Conservation (phyloP, 345 rosid genomes). For the Salix arbutifolia region DNA sequence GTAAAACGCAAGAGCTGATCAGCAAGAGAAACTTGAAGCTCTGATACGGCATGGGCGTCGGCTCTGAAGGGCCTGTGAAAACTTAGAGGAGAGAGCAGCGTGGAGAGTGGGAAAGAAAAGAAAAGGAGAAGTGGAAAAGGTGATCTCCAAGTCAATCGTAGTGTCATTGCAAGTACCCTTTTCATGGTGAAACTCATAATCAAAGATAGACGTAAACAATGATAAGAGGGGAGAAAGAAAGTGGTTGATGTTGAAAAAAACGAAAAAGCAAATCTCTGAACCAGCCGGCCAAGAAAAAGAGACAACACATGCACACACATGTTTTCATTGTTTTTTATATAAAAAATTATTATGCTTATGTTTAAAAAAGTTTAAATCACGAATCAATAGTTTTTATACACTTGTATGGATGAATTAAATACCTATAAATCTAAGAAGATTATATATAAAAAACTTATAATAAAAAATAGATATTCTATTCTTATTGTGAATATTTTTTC, state of each 20-base stretch:
- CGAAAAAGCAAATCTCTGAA: neutral
- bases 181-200: slow-evolving; percentile 33
- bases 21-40: no score
- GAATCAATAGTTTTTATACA: no score
- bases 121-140: slow-evolving; percentile 1
- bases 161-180: slow-evolving; percentile 39
- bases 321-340: no score
- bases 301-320: neutral
- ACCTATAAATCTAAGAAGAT: no score
- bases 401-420: no score
- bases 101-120: neutral
- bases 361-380: no score
- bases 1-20: neutral
- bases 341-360: no score
- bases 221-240: slow-evolving; percentile 29
- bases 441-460: no score
- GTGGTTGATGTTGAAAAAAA: slow-evolving; percentile 12
- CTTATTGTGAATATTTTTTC: no score
- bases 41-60: no score
- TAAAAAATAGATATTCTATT: no score
- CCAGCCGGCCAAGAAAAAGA: neutral
- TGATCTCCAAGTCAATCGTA: slow-evolving; percentile 27
- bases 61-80: neutral
- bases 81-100: neutral
- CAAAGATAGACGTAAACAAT: slow-evolving; percentile 24